Conservation (phyloP, 2,329 filamentous ascomycete genomes). For the Botrytis pseudocinerea region DNA sequence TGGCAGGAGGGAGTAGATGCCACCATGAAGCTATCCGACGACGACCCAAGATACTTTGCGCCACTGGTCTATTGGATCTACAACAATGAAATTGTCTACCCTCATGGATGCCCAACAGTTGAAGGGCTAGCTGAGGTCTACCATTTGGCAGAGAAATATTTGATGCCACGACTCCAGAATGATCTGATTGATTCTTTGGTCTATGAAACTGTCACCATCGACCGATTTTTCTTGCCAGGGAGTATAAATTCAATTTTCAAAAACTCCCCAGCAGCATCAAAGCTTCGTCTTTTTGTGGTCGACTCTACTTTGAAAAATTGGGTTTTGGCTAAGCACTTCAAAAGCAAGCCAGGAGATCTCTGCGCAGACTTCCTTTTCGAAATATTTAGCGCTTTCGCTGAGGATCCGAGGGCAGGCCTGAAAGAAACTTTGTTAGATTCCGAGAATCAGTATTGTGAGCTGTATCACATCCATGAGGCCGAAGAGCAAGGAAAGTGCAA, state of each 20-base stretch:
- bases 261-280: neutral
- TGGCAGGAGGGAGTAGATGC: conserved; percentile 16
- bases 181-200: conserved; percentile 2
- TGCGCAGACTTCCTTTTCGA: neutral
- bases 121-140: neutral
- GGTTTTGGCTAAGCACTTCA: accelerated
- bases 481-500: neutral
- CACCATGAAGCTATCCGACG: conserved; percentile 19
- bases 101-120: too few relatives aligned
- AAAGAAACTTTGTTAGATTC: neutral
- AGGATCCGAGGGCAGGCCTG: neutral
- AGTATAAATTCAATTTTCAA: accelerated
- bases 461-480: neutral
- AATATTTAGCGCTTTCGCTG: neutral
- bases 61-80: conserved; percentile 18
- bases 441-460: neutral
- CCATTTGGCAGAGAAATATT: neutral
- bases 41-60: neutral
- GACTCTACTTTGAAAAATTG: neutral
- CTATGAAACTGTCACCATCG: neutral
- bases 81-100: neutral
- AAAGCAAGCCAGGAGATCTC: accelerated
- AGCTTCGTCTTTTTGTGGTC: neutral
- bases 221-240: accelerated
- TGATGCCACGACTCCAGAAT: conserved; percentile 11